Evolutionary conservation across 202 grass and related monocot species (phyloP).

Genomic region (Setaria viridis): DNA sequence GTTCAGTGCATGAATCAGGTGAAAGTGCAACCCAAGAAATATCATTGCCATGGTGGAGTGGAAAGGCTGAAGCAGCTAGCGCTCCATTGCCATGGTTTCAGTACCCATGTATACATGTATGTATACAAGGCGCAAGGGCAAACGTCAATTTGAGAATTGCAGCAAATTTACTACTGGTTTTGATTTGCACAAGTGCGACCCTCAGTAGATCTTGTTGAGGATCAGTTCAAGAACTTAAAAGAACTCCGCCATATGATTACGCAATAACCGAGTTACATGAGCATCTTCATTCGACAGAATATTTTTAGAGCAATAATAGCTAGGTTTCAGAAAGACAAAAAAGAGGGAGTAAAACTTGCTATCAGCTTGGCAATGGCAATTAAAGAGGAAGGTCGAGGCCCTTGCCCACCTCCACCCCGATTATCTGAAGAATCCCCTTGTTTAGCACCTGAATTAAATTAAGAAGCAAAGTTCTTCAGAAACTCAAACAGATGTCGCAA

Average conservation of each 20-base stretch:
- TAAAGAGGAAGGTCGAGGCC: conserved; percentile 77
- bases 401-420: conserved; percentile 82
- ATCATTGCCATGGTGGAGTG: no score
- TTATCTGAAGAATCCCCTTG: conserved; percentile 76
- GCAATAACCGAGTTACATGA: not conserved
- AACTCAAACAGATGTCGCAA: not conserved
- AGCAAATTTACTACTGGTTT: not conserved
- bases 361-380: not conserved
- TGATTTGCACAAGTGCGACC: not conserved
- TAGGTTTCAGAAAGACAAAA: not conserved
- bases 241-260: not conserved
- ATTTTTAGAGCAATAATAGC: not conserved
- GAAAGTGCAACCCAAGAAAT: no score
- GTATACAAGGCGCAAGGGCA: no score
- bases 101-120: no score
- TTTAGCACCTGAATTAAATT: conserved; percentile 59
- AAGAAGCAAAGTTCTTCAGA: not conserved
- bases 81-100: no score
- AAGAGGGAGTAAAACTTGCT: not conserved
- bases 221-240: no score
- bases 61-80: no score
- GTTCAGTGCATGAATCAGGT: no score
- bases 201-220: not conserved
- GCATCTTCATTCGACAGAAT: not conserved
- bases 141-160: no score